These are phyloP conservation scores for Protomyces pachydermus DNA, from an alignment of 1,139 yeast genomes.

Conservation along the genomic window DNA sequence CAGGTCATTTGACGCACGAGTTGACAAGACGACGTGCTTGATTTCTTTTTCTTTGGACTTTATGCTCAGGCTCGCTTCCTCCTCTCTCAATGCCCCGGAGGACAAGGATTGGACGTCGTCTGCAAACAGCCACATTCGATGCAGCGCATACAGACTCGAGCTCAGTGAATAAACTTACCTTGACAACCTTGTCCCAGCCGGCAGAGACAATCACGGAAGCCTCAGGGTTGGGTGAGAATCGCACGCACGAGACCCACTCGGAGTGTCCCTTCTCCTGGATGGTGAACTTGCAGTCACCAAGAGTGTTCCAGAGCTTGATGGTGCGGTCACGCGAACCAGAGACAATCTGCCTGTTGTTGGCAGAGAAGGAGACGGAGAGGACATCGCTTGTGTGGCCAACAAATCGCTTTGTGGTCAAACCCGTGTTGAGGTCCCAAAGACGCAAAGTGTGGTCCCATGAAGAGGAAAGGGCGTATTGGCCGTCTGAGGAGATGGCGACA, in stretches of 20 bases:
- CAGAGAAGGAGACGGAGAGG: conserved; percentile 91
- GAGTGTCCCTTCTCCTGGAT: conserved; percentile 74
- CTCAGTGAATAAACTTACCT: conserved; percentile 63
- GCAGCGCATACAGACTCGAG: conserved; percentile 23
- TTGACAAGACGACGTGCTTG: not conserved
- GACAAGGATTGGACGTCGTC: conserved; percentile 26
- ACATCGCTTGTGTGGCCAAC: conserved; percentile 99
- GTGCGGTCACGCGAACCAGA: conserved; percentile 99
- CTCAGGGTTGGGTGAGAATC: conserved; percentile 74
- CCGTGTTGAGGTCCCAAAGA: conserved; percentile 96
- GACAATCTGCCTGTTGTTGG: conserved; percentile 96
- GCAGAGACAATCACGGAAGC: conserved; percentile 83
- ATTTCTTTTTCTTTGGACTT: not conserved
- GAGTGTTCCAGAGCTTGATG: conserved; percentile 98
- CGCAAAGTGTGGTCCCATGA: conserved; percentile 99
- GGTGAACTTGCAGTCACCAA: conserved; percentile 97
- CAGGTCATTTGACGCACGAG: not conserved
- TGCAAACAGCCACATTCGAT: not conserved
- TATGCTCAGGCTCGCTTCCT: conserved; percentile 28
- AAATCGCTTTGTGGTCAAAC: conserved; percentile 91
- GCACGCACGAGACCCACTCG: conserved; percentile 99
- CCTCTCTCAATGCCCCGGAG: conserved; percentile 19
- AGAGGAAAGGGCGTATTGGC: conserved; percentile 96
- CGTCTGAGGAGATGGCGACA: conserved; percentile 96
- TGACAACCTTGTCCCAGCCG: conserved; percentile 98